Base-by-base conservation (phyloP, 208 protist genomes). In the Trypanosomatidae sp. region DNA sequence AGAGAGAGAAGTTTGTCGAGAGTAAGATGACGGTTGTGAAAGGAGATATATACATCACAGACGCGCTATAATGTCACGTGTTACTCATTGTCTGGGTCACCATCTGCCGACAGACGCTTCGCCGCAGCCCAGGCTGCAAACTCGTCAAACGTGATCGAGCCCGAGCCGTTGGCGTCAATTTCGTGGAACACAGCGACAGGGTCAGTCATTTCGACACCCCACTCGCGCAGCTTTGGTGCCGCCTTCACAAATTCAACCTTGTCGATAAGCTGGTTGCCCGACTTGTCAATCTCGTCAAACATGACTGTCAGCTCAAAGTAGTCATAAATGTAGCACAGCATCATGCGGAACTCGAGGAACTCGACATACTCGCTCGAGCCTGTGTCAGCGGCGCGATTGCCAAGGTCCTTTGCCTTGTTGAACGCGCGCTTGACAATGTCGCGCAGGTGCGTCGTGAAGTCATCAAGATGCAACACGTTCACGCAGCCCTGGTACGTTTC, bases 391-490 rank as follows among this genome's bases (percentile, higher is more conserved):
- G 51, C 57, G 35, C 61, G 59, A 37, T 30, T 74, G 19, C 66
- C 73, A 47, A 71, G 39, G 27, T 50, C 65, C 48, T 79, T 73
- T 13, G 78, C 77, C 56, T 77, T 84, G 39, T 80, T 56, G 70
- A 82, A 92, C 23, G 79, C 76, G 42, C 79, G 71, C 73, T 85
- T 81, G 37, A 77, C 70, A 37, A 84, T 76, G 33, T 78, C 69
- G 20, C 48, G 65, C 39, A 81, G 55, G 19, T 54, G 77, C 19
- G 60, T 64, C 3, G 78, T 84, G 47, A 83, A 63, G 32, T 79
- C 56, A n/a, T 79, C 59, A 23, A 86, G 46, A 33, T 74, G 63
- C 25, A 85, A 50, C 4, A 66, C 24, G 38, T 68, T 53, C n/a
- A 66, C 49, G 26, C 57, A 61, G 26, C 74, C 78, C 38, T 60